These are phyloP conservation scores for Arthrobotrys pseudoclavata DNA, from an alignment of 2,329 filamentous ascomycete genomes.

Conservation along the genomic window DNA sequence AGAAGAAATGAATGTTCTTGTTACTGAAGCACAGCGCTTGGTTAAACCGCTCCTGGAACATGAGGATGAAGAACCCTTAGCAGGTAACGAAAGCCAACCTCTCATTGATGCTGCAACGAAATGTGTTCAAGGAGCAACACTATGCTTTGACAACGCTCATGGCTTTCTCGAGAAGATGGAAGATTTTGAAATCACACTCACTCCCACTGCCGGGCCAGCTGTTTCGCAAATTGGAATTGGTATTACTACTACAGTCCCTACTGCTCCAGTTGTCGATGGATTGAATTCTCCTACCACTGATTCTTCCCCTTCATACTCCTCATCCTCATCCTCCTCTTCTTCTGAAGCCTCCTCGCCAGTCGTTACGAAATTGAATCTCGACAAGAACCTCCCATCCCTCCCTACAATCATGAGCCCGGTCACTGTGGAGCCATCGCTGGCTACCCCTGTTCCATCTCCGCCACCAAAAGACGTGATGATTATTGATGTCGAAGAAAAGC, in stretches of 20 bases:
- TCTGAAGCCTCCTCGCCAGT: constrained; percentile 47
- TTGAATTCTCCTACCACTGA: constrained; percentile 22
- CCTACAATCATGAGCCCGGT: constrained; percentile 35
- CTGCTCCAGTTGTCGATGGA: constrained; percentile 56
- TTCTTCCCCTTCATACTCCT: not conserved
- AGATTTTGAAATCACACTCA: constrained; percentile 79
- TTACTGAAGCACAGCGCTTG: constrained; percentile 50
- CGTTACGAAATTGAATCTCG: constrained; percentile 45
- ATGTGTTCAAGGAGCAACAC: constrained; percentile 89
- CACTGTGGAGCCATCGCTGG: constrained; percentile 17
- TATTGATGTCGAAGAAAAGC: constrained; percentile 39
- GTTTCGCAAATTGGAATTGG: constrained; percentile 58
- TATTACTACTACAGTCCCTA: constrained; percentile 56
- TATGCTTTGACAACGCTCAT: constrained; percentile 89
- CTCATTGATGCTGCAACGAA: constrained; percentile 76
- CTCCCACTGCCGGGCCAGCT: constrained; percentile 7
- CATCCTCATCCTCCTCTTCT: constrained; percentile 4
- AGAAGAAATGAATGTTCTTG: constrained; percentile 48
- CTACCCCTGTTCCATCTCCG: constrained; percentile 31
- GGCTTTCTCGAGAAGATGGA: constrained; percentile 87
- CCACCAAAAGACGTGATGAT: constrained; percentile 39
- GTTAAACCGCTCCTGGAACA: constrained; percentile 52
- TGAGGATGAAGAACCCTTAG: constrained; percentile 53
- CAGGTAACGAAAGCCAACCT: constrained; percentile 56
- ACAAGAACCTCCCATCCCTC: constrained; percentile 43